Evolutionary conservation across 208 protist genomes (phyloP).

Genomic region (Angomonas deanei): DNA sequence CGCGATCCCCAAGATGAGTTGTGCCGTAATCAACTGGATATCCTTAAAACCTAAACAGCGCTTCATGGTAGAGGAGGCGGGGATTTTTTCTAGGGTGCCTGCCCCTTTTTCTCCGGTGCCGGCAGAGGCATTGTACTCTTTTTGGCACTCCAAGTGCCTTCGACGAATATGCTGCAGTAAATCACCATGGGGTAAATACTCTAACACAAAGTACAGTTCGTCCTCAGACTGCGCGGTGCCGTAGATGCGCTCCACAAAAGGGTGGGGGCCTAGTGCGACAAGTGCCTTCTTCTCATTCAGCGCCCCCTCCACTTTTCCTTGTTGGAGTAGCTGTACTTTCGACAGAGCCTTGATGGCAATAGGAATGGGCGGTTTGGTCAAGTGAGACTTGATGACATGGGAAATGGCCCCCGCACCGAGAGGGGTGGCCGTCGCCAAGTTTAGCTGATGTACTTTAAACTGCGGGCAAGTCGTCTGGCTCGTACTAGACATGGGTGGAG

Average conservation of each 20-base stretch:
- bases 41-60: slow-evolving; percentile 77
- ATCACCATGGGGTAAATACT: slow-evolving; percentile 92
- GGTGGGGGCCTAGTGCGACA: slow-evolving; percentile 51
- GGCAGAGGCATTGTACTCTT: slow-evolving; percentile 11
- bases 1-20: slow-evolving; percentile 62
- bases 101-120: background rate
- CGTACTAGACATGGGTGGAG: no score
- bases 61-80: slow-evolving; percentile 15
- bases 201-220: slow-evolving; percentile 91
- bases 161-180: slow-evolving; percentile 84
- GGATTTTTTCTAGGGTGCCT: slow-evolving; percentile 16
- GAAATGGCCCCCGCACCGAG: slow-evolving; percentile 83
- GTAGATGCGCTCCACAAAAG: slow-evolving; percentile 78
- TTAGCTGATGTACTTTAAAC: slow-evolving; percentile 56
- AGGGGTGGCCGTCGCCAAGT: slow-evolving; percentile 39
- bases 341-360: slow-evolving; percentile 87
- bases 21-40: slow-evolving; percentile 78
- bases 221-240: slow-evolving; percentile 85
- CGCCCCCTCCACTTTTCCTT: slow-evolving; percentile 66
- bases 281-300: slow-evolving; percentile 86
- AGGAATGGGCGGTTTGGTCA: slow-evolving; percentile 23
- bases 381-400: slow-evolving; percentile 54
- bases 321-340: slow-evolving; percentile 86
- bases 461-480: slow-evolving; percentile 20
- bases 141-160: slow-evolving; percentile 22